Conservation (phyloP, 805 yeast genomes). For the Candida saitoana region DNA sequence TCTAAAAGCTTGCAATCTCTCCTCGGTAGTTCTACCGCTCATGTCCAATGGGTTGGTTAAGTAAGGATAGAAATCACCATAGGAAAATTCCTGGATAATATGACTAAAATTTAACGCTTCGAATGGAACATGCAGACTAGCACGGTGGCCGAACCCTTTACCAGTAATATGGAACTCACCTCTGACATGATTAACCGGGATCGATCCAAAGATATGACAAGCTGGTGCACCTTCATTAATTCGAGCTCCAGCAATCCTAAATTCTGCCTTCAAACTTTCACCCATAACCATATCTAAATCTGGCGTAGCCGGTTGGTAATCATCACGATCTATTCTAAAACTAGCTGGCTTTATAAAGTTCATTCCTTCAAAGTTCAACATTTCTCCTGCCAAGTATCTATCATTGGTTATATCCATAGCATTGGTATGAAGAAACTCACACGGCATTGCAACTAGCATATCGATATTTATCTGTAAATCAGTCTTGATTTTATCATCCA, state of each 20-base stretch:
- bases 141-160: slow-evolving; percentile 61
- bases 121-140: slow-evolving; percentile 42
- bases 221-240: slow-evolving; percentile 59
- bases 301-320: slow-evolving; percentile 49
- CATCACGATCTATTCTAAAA: slow-evolving; percentile 44
- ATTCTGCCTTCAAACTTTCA: slow-evolving; percentile 65
- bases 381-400: slow-evolving; percentile 70
- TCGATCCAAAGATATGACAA: slow-evolving; percentile 79
- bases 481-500: slow-evolving; percentile 57
- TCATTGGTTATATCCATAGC: slow-evolving; percentile 78
- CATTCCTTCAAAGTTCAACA: slow-evolving; percentile 66
- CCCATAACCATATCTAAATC: slow-evolving; percentile 64
- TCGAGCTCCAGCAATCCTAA: slow-evolving; percentile 40
- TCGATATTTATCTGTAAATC: slow-evolving; percentile 72
- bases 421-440: slow-evolving; percentile 68
- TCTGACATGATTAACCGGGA: slow-evolving; percentile 78
- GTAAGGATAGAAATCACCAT: slow-evolving; percentile 85
- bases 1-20: slow-evolving; percentile 48
- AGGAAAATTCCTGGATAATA: slow-evolving; percentile 79
- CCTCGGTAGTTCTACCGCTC: slow-evolving; percentile 55
- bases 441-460: slow-evolving; percentile 78
- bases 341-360: slow-evolving; percentile 50
- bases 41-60: slow-evolving; percentile 84
- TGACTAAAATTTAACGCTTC: slow-evolving; percentile 75
- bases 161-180: slow-evolving; percentile 87